Percentiles rank a stretch among this genome's conserved stretches.
Conservation (phyloP, 306 rosid species). For the Cucumis cinereus region DNA sequence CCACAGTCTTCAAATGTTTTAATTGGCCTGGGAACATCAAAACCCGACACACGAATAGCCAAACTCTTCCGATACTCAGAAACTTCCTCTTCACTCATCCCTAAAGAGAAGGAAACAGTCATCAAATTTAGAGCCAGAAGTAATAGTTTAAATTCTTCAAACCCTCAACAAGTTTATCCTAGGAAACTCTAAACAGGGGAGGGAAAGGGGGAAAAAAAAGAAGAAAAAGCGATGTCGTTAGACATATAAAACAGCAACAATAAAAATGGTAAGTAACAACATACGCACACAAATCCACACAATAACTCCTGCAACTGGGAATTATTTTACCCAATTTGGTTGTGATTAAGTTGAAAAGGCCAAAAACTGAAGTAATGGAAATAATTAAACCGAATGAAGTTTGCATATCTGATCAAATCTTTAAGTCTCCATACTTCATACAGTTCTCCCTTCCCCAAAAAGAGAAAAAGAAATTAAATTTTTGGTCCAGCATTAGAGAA, state of each 20-base stretch:
- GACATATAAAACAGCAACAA: neutral
- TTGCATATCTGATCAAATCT: neutral
- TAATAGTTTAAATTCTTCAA: neutral
- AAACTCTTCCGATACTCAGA: constrained; percentile 63
- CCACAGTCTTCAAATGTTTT: constrained; percentile 77
- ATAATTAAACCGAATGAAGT: neutral
- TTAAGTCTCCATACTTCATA: neutral
- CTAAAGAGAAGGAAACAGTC: constrained; percentile 21
- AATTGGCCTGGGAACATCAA: constrained; percentile 81
- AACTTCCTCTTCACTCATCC: constrained; percentile 83
- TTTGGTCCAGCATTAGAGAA: no score
- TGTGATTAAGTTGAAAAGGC: neutral
- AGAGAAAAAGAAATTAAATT: no score
- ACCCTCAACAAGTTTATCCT: neutral
- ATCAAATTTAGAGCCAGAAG: neutral
- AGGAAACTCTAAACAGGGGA: neutral
- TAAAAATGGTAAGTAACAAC: neutral
- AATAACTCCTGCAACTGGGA: neutral
- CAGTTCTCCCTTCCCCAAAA: neutral
- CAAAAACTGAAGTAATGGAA: neutral
- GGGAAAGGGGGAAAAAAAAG: neutral
- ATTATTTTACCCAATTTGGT: neutral
- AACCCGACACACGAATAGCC: constrained; percentile 85
- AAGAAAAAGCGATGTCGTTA: neutral
- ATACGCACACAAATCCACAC: neutral